Evolutionary conservation across 1,139 yeast genomes (phyloP).

Genomic region (Taphrina flavorubra): DNA sequence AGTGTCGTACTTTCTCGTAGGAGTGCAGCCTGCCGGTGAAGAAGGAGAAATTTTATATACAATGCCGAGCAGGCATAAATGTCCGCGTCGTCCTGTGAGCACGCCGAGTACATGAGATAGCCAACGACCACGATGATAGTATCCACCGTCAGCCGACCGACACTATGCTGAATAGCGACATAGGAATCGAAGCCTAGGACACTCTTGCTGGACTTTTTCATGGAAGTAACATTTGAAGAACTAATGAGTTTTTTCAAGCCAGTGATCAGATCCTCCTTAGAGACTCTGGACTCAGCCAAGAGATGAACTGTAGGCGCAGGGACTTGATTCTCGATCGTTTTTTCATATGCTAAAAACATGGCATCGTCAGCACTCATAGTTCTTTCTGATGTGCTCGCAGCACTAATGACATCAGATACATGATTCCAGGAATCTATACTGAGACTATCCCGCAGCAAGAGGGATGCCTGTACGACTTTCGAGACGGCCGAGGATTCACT

Average conservation of each 20-base stretch:
- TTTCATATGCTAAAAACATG: slow-evolving; percentile 25
- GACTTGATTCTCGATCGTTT: slow-evolving; percentile 13
- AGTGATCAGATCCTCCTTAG: background rate
- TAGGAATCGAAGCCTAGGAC: slow-evolving; percentile 20
- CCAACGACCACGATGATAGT: background rate
- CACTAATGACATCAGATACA: slow-evolving; percentile 2
- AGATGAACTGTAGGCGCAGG: background rate
- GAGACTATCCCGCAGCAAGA: slow-evolving; percentile 1
- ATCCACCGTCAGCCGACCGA: background rate
- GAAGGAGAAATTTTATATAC: slow-evolving; percentile 19
- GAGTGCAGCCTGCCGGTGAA: slow-evolving; percentile 1
- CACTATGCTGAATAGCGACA: slow-evolving; percentile 17
- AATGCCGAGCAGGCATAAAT: slow-evolving; percentile 1
- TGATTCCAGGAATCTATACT: slow-evolving; percentile 12
- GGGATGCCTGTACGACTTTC: slow-evolving; percentile 8
- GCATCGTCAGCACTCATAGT: slow-evolving; percentile 34
- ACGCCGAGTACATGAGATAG: slow-evolving; percentile 14
- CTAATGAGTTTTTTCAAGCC: background rate
- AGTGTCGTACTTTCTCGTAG: slow-evolving; percentile 5
- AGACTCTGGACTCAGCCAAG: background rate
- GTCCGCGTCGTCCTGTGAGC: slow-evolving; percentile 18
- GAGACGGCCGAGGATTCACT: background rate
- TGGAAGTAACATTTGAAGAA: background rate
- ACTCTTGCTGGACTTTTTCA: background rate
- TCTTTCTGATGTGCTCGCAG: slow-evolving; percentile 19